Base-by-base conservation (phyloP, 306 rosid species). In the Fragaria ananassa region DNA sequence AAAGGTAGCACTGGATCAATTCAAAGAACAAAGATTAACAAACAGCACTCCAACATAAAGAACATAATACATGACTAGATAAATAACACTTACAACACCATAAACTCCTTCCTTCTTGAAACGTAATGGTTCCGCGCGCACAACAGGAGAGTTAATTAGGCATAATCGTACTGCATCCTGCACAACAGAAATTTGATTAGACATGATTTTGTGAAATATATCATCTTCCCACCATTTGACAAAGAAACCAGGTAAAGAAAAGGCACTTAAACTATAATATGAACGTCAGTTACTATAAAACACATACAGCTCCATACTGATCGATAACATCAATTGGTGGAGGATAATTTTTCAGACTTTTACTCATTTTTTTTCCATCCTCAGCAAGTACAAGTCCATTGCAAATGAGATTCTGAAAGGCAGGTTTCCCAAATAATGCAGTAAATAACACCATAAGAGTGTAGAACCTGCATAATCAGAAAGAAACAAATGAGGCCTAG, bases 361-460 rank as follows among this genome's bases (percentile, higher is more conserved):
- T 95, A 78, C 99, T 95, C 97, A 92, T 95, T 86, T 95, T 95
- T 65, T 89, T 95, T 57, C 99, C 97, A 89, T 95, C 97, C 84
- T 92, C 97, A 1, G 99, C 97, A 74, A 92, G 87, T 65, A 92
- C 99, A 82, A 92, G 97, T 68, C 99, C 99, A 86, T 92, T 95
- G 87, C 99, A 95, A 84, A 95, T 89, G 81, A 95, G 93, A 86
- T 90, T 95, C 85, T 86, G 85, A 87, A 95, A 95, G 62, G 97
- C 97, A 34, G 97, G 99, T 80, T 95, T 92, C 69, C 84, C 96
- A 87, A 92, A 92, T 83, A 92, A 87, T 56, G 97, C 97, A 69
- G 97, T 92, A 80, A 97, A 79, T 75, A 95, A 83, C 83, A 92
- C 98, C 98, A 92, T 92, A 50, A 95, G 96, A 49, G 98, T 92